phyloP scores from a whole-genome alignment of 306 rosid genomes.

The Quercus agrifolia region DNA sequence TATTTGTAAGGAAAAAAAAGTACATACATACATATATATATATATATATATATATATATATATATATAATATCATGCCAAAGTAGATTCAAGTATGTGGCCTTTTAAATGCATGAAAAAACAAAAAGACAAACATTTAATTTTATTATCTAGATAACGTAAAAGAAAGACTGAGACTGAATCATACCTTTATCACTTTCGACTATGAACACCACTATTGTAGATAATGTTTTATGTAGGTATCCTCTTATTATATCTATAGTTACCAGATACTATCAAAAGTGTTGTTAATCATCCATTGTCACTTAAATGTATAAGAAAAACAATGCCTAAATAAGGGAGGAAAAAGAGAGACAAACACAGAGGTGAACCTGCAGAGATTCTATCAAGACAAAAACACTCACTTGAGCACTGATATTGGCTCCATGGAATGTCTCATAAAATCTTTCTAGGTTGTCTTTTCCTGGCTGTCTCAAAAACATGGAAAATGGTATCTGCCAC shows the following conservation, averaged over 20 bases:
- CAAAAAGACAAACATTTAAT: constrained; percentile 3
- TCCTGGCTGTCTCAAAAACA: constrained; percentile 48
- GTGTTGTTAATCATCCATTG: constrained; percentile 36
- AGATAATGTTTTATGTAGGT: constrained; percentile 77
- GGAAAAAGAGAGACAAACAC: too few species aligned
- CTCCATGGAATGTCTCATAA: constrained; percentile 91
- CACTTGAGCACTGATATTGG: constrained; percentile 83
- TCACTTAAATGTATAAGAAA: constrained; percentile 7
- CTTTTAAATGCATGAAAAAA: constrained; percentile 2
- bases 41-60: too few species aligned
- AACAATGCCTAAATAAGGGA: neutral
- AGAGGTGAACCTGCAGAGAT: too few species aligned
- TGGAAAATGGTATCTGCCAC: constrained; percentile 77
- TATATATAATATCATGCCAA: too few species aligned
- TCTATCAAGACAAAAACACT: neutral
- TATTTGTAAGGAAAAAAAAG: too few species aligned
- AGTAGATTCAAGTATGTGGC: neutral
- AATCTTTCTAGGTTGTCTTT: constrained; percentile 56
- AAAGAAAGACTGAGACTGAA: neutral
- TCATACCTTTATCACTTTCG: constrained; percentile 71
- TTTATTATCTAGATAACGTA: neutral
- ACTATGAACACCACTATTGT: constrained; percentile 77
- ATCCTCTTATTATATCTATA: constrained; percentile 82
- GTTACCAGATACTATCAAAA: constrained; percentile 63
- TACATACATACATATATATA: too few species aligned